These are phyloP conservation scores for Brassica incana DNA, from an alignment of 345 rosid species.

Conservation along the genomic window DNA sequence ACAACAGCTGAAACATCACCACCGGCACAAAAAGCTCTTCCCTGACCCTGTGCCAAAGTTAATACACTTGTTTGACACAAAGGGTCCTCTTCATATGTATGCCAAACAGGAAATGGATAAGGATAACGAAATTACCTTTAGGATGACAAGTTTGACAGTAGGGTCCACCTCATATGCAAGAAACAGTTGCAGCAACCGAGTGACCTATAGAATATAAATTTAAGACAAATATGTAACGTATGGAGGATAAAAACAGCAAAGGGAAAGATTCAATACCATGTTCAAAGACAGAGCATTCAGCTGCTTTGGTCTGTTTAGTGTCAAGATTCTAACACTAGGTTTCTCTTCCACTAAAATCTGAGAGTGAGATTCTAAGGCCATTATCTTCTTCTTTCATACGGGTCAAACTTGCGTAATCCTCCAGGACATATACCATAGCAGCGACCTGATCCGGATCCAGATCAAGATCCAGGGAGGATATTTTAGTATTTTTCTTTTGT, in stretches of 20 bases:
- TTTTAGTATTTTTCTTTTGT: neutral
- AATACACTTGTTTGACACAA: neutral
- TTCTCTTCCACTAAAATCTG: neutral
- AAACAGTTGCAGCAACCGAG: neutral
- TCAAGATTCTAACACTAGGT: neutral
- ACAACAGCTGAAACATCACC: constrained; percentile 74
- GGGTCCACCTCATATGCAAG: neutral
- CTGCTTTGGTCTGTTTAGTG: neutral
- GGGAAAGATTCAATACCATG: neutral
- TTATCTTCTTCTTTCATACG: neutral
- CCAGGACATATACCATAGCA: neutral
- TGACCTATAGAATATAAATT: neutral
- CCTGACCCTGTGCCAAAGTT: constrained; percentile 54
- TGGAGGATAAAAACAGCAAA: neutral
- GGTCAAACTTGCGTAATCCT: neutral
- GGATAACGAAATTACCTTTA: constrained; percentile 54
- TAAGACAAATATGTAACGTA: neutral
- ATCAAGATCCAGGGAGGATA: neutral
- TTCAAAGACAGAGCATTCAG: neutral
- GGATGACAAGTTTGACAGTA: constrained; percentile 40
- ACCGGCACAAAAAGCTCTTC: constrained; percentile 82
- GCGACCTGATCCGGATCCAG: neutral
- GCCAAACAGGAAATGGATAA: neutral
- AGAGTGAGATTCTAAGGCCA: neutral
- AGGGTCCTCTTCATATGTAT: neutral